Conservation (phyloP, 768 basidiomycete species). For the Mycena epipterygia region DNA sequence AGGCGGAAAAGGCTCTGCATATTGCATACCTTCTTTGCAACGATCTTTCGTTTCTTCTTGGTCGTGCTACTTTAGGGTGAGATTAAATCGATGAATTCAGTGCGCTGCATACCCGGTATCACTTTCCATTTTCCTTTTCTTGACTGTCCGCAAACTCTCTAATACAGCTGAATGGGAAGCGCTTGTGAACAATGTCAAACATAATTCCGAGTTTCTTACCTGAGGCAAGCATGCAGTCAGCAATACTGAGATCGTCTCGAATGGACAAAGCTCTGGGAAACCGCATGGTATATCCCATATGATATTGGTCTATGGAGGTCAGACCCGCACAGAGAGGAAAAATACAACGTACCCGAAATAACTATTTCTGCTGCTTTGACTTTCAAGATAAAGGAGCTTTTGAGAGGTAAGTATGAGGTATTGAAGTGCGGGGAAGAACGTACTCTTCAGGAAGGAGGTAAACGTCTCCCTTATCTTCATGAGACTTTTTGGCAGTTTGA, state of each 20-base stretch:
- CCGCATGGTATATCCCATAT: slow-evolving; percentile 90
- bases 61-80: slow-evolving; percentile 35
- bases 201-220: slow-evolving; percentile 54
- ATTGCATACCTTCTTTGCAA: slow-evolving; percentile 61
- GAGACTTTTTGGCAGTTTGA: slow-evolving; percentile 67
- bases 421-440: slow-evolving; percentile 36
- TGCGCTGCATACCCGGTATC: slow-evolving; percentile 60
- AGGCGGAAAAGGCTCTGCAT: neutral
- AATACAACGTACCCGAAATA: slow-evolving; percentile 65
- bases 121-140: slow-evolving; percentile 82
- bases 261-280: slow-evolving; percentile 91
- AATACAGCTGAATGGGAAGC: slow-evolving; percentile 60
- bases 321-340: slow-evolving; percentile 3
- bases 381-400: slow-evolving; percentile 92
- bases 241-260: slow-evolving; percentile 80
- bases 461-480: slow-evolving; percentile 90
- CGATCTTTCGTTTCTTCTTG: slow-evolving; percentile 73
- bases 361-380: slow-evolving; percentile 96
- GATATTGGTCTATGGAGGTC: slow-evolving; percentile 77
- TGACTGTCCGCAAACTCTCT: slow-evolving; percentile 71
- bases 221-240: slow-evolving; percentile 80
- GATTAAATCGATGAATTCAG: neutral
- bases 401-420: slow-evolving; percentile 2
- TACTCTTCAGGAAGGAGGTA: slow-evolving; percentile 94
- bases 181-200: neutral